Base-by-base conservation (phyloP, 2,329 filamentous ascomycete species). In the Ophiostoma ulmi region DNA sequence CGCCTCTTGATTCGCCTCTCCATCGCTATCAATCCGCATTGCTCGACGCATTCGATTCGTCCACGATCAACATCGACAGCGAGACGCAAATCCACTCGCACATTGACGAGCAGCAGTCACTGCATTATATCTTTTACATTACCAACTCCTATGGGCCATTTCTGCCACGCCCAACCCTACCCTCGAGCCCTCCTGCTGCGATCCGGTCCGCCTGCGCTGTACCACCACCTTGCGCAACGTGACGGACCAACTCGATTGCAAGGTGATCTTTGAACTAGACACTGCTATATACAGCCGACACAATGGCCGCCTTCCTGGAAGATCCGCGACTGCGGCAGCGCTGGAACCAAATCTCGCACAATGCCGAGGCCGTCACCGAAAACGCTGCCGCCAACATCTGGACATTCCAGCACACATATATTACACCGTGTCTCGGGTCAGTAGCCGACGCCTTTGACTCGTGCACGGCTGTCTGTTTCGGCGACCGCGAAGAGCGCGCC, bases 271-370 rank as follows among this genome's bases (percentile, higher is more conserved):
- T 39, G 7, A 8, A n/a, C 31, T 3, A 31, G 31, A n/a, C 7
- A 48, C 41, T 8, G n/a, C 14, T 3, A 48, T 7, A n/a, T 20
- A 20, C 6, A 58, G 20, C 44, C 14, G 14, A 17, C 20, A 14
- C 44, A 48, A 88, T 88, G 86, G 82, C 72, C 13, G 67, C 85
- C 70, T 88, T 90, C 75, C 83, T 90, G 74, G 87, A 90, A 77
- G 94, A 97, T 80, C 94, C 94, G 73, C 91, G 94, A 77, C 88
- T 97, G 80, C 92, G 94, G 75, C 93, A 97, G 80, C 93, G 92
- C 76, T 92, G 97, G 87, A 96, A 97, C 79, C 92, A 95, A 78
- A 90, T 76, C 64, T 90, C 91, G 5, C 90, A 95, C 75, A 96
- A 94, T 76, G 88, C 95, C 79, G 94, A 97, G 80, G 86, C 90